These are phyloP conservation scores for Fusarium bulbicola DNA, from an alignment of 2,329 filamentous ascomycete species.

Conservation along the genomic window DNA sequence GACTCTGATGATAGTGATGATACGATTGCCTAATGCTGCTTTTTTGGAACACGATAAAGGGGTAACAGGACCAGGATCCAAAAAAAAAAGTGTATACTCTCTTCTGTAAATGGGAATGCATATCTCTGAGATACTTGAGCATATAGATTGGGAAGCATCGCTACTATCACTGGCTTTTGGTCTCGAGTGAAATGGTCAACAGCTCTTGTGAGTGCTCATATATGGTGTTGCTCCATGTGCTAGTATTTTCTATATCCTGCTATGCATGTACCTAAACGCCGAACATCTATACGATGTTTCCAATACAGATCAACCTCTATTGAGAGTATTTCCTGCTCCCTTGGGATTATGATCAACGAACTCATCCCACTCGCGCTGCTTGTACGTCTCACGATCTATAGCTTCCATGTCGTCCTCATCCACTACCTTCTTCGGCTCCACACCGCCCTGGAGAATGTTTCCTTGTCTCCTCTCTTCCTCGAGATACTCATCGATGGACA, in stretches of 20 bases:
- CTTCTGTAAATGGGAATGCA: neutral
- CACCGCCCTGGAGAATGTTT: slow-evolving; percentile 90
- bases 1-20: slow-evolving; percentile 12
- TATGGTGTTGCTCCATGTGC: slow-evolving; percentile 21
- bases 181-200: neutral
- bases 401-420: slow-evolving; percentile 93
- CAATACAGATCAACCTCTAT: slow-evolving; percentile 65
- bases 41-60: neutral
- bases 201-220: neutral
- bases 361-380: slow-evolving; percentile 95
- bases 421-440: slow-evolving; percentile 76
- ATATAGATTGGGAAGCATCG: neutral
- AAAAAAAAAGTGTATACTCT: neutral
- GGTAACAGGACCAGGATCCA: neutral
- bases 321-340: slow-evolving; percentile 83
- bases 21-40: slow-evolving; percentile 7
- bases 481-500: slow-evolving; percentile 97
- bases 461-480: slow-evolving; percentile 88
- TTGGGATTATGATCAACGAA: slow-evolving; percentile 89
- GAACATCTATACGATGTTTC: slow-evolving; percentile 1
- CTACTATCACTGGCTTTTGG: neutral
- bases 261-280: slow-evolving; percentile 23
- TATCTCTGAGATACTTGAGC: neutral
- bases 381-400: slow-evolving; percentile 89
- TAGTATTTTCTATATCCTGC: slow-evolving; percentile 5